Conservation (phyloP, 2,329 filamentous ascomycete species). For the Emmonsiellopsis sp. region DNA sequence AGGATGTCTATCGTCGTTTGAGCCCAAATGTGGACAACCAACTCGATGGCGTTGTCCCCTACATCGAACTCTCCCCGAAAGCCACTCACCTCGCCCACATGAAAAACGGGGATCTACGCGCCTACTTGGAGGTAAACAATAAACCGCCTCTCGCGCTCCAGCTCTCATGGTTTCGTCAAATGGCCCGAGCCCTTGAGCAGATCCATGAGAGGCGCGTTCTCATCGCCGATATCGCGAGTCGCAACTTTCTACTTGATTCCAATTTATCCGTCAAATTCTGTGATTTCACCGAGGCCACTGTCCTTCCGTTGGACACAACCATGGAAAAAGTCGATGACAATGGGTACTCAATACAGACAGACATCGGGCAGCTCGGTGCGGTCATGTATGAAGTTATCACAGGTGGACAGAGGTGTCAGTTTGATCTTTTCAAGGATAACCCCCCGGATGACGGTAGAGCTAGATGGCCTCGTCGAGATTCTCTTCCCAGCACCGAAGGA, state of each 20-base stretch:
- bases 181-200: slow-evolving; percentile 9
- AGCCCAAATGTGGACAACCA: background rate
- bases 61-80: slow-evolving; percentile 9
- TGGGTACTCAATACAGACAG: slow-evolving; percentile 7
- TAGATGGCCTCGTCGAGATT: background rate
- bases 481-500: slow-evolving; percentile 1
- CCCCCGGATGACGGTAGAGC: background rate
- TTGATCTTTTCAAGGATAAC: slow-evolving; percentile 4
- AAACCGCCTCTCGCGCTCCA: background rate
- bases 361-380: slow-evolving; percentile 4
- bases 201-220: slow-evolving; percentile 11
- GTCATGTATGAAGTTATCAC: slow-evolving; percentile 8
- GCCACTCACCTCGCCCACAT: slow-evolving; percentile 16
- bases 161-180: slow-evolving; percentile 11
- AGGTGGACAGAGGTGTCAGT: background rate
- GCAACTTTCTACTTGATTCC: slow-evolving; percentile 12
- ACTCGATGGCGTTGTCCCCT: slow-evolving; percentile 14
- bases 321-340: slow-evolving; percentile 4
- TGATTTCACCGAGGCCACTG: slow-evolving; percentile 19
- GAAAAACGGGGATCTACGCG: slow-evolving; percentile 13
- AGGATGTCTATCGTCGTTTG: slow-evolving; percentile 16
- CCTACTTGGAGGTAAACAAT: slow-evolving; percentile 8
- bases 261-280: slow-evolving; percentile 20
- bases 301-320: background rate
- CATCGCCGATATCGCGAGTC: slow-evolving; percentile 10